Base-by-base conservation (phyloP, 805 yeast genomes). In the Monosporozyma siamensis region DNA sequence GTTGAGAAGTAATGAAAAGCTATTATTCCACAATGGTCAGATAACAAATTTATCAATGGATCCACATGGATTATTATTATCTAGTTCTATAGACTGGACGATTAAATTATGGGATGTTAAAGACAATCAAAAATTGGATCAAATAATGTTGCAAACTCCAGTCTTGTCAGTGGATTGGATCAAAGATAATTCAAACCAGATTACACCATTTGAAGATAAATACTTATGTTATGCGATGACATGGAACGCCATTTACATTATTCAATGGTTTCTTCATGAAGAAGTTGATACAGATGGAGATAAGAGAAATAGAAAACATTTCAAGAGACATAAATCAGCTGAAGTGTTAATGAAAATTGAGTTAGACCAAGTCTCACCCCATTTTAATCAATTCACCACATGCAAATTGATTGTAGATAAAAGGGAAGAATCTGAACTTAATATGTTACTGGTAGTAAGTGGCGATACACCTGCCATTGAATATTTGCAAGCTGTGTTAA, bases 21-120 rank as follows among this genome's bases (percentile, higher is more conserved):
- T 40, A 4, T 27, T 50, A 7, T 56, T 55, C 46, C 62, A 57
- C 41, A 43, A 53, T 5, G 47, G 50, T 12, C 51, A 47, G 5
- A 48, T 56, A 9, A 49, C 55, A 4, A 47, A 48, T 1, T 40
- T 56, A 17, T 32, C 40, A 4, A 39, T 39, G n/a, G 48, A 49
- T 41, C 25, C 25, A 3, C 40, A 46, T 4, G 57, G 50, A 2
- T 34, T 53, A 23, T 38, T 57, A 17, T 24, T 53, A 18, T 53
- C 59, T 2, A 44, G 51, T 14, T 50, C 58, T 9, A 30, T 56
- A 17, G 62, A 57, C 35, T 56, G 62, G 56, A 48, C 48, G 9
- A 47, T 53, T 38, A 40, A 39, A 12, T 26, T 57, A n/a, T 57
- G 59, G 59, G 60, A 57, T 36, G 49, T 50, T 1, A 21, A 34